Percentiles rank a stretch among this genome's conserved stretches.
phyloP scores from a whole-genome alignment of 208 protist genomes.

The Porcisia deanei region DNA sequence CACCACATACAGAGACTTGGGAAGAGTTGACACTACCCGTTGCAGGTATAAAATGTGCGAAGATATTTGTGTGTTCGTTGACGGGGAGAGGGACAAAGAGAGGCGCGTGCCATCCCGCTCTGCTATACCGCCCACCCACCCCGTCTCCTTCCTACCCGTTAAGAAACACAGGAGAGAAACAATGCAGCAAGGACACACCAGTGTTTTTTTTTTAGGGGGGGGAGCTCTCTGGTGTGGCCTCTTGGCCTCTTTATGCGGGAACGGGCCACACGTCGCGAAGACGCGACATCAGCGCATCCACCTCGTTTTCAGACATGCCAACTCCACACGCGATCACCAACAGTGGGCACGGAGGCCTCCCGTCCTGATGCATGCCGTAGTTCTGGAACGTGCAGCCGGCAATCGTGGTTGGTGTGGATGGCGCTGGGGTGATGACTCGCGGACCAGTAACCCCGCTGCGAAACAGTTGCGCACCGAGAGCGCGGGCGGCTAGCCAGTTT shows the following conservation, averaged over 20 bases:
- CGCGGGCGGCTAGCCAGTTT: conserved; percentile 28
- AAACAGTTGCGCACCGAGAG: conserved; percentile 77
- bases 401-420: conserved; percentile 32
- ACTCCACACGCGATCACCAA: conserved; percentile 74
- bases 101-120: too few relatives aligned
- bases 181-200: too few relatives aligned
- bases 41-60: too few relatives aligned
- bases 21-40: too few relatives aligned
- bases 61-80: too few relatives aligned
- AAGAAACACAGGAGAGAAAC: too few relatives aligned
- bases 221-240: too few relatives aligned
- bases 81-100: too few relatives aligned
- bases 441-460: conserved; percentile 71
- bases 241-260: background rate
- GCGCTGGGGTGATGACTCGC: conserved; percentile 56
- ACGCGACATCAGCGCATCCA: conserved; percentile 36
- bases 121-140: too few relatives aligned
- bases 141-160: too few relatives aligned
- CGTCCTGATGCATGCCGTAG: conserved; percentile 69
- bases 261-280: conserved; percentile 56
- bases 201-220: background rate
- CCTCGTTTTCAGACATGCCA: conserved; percentile 55
- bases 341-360: conserved; percentile 35
- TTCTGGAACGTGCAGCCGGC: conserved; percentile 50
- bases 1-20: too few relatives aligned